These are phyloP conservation scores for Guadua angustifolia DNA, from an alignment of 176 grass and related monocot species.

Conservation along the genomic window DNA sequence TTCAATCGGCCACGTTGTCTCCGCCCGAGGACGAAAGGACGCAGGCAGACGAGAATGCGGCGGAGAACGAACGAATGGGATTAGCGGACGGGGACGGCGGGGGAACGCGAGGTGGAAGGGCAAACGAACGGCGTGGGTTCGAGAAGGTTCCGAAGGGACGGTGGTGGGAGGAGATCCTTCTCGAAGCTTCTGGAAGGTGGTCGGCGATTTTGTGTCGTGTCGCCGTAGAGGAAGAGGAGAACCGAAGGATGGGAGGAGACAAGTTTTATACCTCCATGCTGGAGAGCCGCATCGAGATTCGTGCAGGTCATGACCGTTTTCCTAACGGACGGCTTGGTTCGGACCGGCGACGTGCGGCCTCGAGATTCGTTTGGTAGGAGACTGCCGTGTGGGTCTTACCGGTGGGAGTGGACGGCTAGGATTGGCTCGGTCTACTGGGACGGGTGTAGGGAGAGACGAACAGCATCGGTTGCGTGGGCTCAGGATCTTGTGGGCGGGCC, in stretches of 20 bases:
- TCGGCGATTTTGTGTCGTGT: neutral
- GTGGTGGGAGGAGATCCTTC: neutral
- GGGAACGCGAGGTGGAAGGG: neutral
- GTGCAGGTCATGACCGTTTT: neutral
- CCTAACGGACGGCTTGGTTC: neutral
- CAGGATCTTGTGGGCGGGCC: neutral
- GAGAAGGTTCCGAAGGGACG: neutral
- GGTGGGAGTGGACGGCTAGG: neutral
- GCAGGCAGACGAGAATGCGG: neutral
- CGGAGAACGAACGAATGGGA: neutral
- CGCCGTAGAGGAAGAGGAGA: neutral
- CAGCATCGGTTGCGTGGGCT: neutral
- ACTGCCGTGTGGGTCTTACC: neutral
- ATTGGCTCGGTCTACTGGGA: neutral
- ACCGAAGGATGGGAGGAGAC: too few species aligned
- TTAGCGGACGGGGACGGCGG: neutral
- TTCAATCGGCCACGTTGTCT: neutral
- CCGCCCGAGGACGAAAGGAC: neutral
- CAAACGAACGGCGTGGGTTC: neutral
- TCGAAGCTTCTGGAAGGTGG: constrained; percentile 27
- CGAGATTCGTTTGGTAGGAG: neutral
- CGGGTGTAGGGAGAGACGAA: neutral
- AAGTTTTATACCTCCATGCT: too few species aligned
- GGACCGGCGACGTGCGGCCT: too few species aligned
- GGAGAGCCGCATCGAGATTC: neutral